phyloP scores from a whole-genome alignment of 1,284 basidiomycete genomes.

The Rhodotorula sp. region DNA sequence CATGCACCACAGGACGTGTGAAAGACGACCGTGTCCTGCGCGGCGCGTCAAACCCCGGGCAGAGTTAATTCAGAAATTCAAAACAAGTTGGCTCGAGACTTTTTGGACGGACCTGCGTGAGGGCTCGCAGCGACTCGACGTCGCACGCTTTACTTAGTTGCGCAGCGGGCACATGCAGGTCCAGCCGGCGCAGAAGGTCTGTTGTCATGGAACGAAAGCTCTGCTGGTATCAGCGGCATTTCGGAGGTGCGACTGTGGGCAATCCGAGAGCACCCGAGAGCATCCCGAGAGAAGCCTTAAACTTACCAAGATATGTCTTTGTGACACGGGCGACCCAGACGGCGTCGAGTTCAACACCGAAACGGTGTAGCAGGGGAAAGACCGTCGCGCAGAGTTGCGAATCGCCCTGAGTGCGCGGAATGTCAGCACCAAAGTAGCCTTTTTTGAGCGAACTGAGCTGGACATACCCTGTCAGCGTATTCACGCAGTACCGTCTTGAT shows the following conservation, averaged over 20 bases:
- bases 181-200: conserved; percentile 29
- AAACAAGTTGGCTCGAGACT: no score
- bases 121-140: conserved; percentile 5
- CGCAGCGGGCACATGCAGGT: conserved; percentile 34
- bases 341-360: conserved; percentile 13
- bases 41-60: neutral
- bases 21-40: conserved; percentile 35
- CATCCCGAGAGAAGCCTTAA: no score
- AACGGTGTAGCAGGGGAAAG: conserved; percentile 21
- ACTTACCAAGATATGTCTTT: conserved; percentile 38
- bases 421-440: neutral
- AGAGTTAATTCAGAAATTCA: no score
- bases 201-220: neutral
- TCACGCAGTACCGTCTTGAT: conserved; percentile 19
- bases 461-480: conserved; percentile 33
- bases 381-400: conserved; percentile 34
- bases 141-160: conserved; percentile 33
- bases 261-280: no score
- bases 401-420: conserved; percentile 26
- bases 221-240: no score
- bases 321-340: conserved; percentile 30
- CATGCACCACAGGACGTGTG: conserved; percentile 38
- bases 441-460: neutral
- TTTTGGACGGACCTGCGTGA: conserved; percentile 29
- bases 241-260: no score